Percentiles rank a stretch among this genome's conserved stretches.
phyloP scores from a whole-genome alignment of 768 basidiomycete genomes.

The Auricularia sp. region DNA sequence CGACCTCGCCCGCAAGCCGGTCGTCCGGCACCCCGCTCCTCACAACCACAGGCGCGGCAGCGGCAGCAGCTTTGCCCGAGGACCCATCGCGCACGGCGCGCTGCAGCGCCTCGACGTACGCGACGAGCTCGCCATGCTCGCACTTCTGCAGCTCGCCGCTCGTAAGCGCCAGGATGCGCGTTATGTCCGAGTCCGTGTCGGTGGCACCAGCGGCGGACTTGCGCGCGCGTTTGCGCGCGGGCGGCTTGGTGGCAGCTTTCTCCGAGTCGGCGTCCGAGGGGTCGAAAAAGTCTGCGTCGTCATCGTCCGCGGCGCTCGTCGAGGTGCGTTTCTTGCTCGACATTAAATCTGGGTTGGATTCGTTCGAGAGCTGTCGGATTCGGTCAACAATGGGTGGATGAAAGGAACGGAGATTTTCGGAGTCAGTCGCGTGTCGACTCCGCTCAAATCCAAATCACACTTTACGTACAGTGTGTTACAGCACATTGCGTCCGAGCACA shows the following conservation, averaged over 20 bases:
- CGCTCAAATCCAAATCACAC: too few species aligned
- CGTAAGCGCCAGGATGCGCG: background rate
- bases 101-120: background rate
- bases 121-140: background rate
- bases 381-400: too few species aligned
- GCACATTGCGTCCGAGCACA: too few species aligned
- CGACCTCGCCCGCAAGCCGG: background rate
- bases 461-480: too few species aligned
- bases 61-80: too few species aligned
- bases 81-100: background rate
- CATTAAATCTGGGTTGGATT: too few species aligned
- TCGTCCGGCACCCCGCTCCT: background rate
- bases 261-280: constrained; percentile 55
- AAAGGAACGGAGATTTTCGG: too few species aligned
- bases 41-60: background rate
- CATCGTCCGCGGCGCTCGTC: constrained; percentile 14
- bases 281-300: constrained; percentile 18
- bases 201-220: background rate
- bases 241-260: constrained; percentile 39
- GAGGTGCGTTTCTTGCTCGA: background rate
- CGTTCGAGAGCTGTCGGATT: too few species aligned
- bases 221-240: constrained; percentile 11
- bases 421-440: too few species aligned
- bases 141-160: background rate
- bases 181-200: background rate